Percentiles rank a stretch among this genome's conserved stretches.
These are phyloP conservation scores for Naegleria lovaniensis DNA, from an alignment of 208 protist genomes.

Conservation along the genomic window DNA sequence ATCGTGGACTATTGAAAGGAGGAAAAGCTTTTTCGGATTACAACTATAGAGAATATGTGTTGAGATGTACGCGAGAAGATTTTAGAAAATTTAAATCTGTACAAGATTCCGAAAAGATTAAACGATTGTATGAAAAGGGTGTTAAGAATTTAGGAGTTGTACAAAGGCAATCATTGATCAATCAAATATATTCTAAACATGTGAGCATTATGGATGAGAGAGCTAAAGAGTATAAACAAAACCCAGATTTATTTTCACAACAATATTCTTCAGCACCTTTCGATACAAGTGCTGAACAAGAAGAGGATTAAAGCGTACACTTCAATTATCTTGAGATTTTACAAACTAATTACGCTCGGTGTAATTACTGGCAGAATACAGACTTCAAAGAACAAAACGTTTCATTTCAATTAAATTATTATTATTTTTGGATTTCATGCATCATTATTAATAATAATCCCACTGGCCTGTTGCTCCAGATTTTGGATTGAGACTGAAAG, in stretches of 20 bases:
- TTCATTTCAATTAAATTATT: not conserved
- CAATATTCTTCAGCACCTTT: not conserved
- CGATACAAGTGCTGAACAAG: not conserved
- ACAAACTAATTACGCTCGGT: too few relatives aligned
- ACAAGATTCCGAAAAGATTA: not conserved
- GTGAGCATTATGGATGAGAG: not conserved
- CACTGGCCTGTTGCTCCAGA: too few relatives aligned
- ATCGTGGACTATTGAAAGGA: not conserved
- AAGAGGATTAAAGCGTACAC: not conserved
- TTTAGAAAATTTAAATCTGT: not conserved
- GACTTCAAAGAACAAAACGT: too few relatives aligned
- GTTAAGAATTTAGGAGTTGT: not conserved
- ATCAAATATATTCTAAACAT: conserved; percentile 9
- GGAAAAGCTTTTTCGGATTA: not conserved
- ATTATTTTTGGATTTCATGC: too few relatives aligned
- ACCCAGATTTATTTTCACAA: not conserved
- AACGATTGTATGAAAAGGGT: not conserved
- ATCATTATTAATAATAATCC: too few relatives aligned
- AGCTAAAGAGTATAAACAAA: not conserved
- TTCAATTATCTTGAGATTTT: too few relatives aligned
- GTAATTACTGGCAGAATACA: too few relatives aligned
- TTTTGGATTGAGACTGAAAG: not conserved
- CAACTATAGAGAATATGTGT: conserved; percentile 17
- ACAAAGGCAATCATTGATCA: not conserved
- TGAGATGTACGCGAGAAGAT: not conserved